phyloP scores from a whole-genome alignment of 2,329 filamentous ascomycete genomes.

The Nemania sp. region DNA sequence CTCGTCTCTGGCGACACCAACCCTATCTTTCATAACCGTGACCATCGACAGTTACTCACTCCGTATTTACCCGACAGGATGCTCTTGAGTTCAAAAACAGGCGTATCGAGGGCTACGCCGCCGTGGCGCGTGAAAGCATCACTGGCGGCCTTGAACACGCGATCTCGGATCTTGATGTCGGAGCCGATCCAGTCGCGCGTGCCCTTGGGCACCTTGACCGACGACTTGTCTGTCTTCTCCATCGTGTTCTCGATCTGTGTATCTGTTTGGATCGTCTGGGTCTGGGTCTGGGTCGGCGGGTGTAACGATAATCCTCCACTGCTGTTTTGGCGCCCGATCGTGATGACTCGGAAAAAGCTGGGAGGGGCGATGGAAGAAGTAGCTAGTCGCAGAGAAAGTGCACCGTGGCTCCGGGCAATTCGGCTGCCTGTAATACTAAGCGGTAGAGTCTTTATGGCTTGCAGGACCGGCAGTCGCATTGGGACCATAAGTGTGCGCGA shows the following conservation, averaged over 20 bases:
- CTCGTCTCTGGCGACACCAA: too few relatives aligned
- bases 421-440: neutral
- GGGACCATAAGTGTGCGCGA: slow-evolving; percentile 23
- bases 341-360: neutral
- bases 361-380: neutral
- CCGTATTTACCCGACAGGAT: slow-evolving; percentile 66
- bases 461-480: slow-evolving; percentile 24
- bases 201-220: slow-evolving; percentile 86
- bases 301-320: slow-evolving; percentile 1
- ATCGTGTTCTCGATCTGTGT: neutral
- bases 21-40: too few relatives aligned
- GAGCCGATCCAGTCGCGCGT: slow-evolving; percentile 84
- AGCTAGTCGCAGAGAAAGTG: neutral
- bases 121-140: slow-evolving; percentile 63
- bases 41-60: slow-evolving; percentile 12
- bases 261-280: neutral
- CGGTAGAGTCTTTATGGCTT: slow-evolving; percentile 14
- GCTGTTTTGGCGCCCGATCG: neutral
- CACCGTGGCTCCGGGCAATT: neutral
- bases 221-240: slow-evolving; percentile 23
- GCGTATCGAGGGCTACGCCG: slow-evolving; percentile 69
- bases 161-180: slow-evolving; percentile 79
- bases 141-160: slow-evolving; percentile 65
- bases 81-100: slow-evolving; percentile 74
- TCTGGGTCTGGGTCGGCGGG: neutral